These are phyloP conservation scores for Mercurialis annua DNA, from an alignment of 345 rosid genomes.

Conservation along the genomic window DNA sequence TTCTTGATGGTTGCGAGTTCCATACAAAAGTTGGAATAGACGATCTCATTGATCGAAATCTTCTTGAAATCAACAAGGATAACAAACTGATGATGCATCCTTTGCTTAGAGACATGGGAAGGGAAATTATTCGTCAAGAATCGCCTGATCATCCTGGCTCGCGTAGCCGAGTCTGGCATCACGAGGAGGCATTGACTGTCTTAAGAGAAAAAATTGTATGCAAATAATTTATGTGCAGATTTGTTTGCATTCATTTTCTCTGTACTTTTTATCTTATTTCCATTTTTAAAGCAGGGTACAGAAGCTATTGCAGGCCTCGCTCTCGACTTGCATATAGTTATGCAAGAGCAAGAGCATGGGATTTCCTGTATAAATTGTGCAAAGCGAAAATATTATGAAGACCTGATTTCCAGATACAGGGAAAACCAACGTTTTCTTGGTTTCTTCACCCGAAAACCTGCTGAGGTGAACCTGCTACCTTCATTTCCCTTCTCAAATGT, in stretches of 20 bases:
- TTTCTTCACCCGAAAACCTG: constrained; percentile 1
- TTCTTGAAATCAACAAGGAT: not conserved
- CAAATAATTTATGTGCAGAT: not conserved
- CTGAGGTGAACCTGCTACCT: not conserved
- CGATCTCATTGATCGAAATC: constrained; percentile 8
- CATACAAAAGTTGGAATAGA: constrained; percentile 9
- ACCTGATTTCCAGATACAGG: not conserved
- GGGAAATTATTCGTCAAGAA: constrained; percentile 18
- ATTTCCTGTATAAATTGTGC: constrained; percentile 7
- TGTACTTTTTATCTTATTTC: not conserved
- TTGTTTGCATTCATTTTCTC: not conserved
- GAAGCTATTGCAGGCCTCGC: constrained; percentile 8
- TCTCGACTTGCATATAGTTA: not conserved
- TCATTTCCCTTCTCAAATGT: not conserved
- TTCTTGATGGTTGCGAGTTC: constrained; percentile 10
- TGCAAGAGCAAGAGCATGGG: not conserved
- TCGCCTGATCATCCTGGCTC: constrained; percentile 10
- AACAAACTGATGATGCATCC: constrained; percentile 13
- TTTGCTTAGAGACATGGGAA: constrained; percentile 13
- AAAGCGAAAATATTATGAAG: constrained; percentile 6
- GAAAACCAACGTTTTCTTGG: not conserved
- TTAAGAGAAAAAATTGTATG: constrained; percentile 15
- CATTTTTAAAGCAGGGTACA: constrained; percentile 14
- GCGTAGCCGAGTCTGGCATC: constrained; percentile 9
- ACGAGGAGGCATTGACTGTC: constrained; percentile 3